Percentiles rank a stretch among this genome's conserved stretches.
Evolutionary conservation across 805 yeast species (phyloP).

Genomic region (Barnettozyma vustinii): DNA sequence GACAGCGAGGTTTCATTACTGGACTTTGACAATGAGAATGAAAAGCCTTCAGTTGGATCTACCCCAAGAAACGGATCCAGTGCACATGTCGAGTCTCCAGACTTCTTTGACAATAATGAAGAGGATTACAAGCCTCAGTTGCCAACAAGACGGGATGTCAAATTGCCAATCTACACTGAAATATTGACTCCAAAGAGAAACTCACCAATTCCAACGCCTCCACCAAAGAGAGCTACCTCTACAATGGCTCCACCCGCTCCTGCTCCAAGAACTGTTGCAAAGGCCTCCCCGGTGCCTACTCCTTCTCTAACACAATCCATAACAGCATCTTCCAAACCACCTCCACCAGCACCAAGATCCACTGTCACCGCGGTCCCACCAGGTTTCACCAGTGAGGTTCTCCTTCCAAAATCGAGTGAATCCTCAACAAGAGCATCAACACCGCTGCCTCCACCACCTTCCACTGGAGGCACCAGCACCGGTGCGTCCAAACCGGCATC

Average conservation of each 20-base stretch:
- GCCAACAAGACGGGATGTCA: slow-evolving; percentile 12
- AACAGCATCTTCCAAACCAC: slow-evolving; percentile 17
- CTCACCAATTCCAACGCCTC: slow-evolving; percentile 14
- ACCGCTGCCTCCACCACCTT: slow-evolving; percentile 15
- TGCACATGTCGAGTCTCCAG: slow-evolving; percentile 8
- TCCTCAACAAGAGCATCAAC: slow-evolving; percentile 17
- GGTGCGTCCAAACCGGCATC: slow-evolving; percentile 15
- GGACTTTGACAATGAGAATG: slow-evolving; percentile 13
- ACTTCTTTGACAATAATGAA: slow-evolving; percentile 19
- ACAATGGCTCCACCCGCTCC: slow-evolving; percentile 1
- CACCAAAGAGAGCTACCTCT: slow-evolving; percentile 8
- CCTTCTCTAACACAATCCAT: slow-evolving; percentile 3
- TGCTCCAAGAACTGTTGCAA: slow-evolving; percentile 3
- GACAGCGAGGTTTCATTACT: slow-evolving; percentile 23
- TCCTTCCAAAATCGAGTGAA: slow-evolving; percentile 30
- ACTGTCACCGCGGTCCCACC: slow-evolving; percentile 30
- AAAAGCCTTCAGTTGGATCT: neutral
- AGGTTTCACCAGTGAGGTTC: slow-evolving; percentile 29
- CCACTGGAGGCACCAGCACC: slow-evolving; percentile 7
- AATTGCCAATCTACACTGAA: slow-evolving; percentile 10
- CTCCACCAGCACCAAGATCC: slow-evolving; percentile 27
- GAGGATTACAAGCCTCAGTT: slow-evolving; percentile 16
- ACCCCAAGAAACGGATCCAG: neutral
- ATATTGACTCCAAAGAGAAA: slow-evolving; percentile 19
- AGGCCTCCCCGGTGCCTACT: slow-evolving; percentile 6